These are phyloP conservation scores for Lactifluus rugatus DNA, from an alignment of 768 basidiomycete species.

Conservation along the genomic window DNA sequence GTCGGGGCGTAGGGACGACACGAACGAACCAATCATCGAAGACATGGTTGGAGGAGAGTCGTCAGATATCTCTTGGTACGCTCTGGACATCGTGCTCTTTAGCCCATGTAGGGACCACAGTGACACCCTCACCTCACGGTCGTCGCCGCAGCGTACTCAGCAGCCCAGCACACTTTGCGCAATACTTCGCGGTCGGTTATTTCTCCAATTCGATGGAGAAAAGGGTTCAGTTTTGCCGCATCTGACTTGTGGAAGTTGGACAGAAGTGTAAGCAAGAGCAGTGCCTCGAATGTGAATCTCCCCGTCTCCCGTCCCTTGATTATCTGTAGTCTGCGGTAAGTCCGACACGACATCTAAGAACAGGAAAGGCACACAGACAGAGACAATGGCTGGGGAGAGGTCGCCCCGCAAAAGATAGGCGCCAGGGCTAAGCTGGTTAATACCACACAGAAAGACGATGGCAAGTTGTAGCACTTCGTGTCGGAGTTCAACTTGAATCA, in stretches of 20 bases:
- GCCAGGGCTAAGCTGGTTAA: conserved; percentile 57
- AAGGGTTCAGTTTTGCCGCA: conserved; percentile 59
- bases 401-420: conserved; percentile 60
- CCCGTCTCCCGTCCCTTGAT: conserved; percentile 47
- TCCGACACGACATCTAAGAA: neutral
- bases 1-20: conserved; percentile 45
- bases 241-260: conserved; percentile 68
- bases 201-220: conserved; percentile 43
- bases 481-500: conserved; percentile 36
- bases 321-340: conserved; percentile 31
- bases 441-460: conserved; percentile 47
- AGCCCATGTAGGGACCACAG: neutral
- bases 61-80: conserved; percentile 46
- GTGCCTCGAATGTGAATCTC: conserved; percentile 49
- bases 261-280: conserved; percentile 49
- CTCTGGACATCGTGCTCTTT: conserved; percentile 27
- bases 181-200: conserved; percentile 42
- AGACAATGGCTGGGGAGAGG: conserved; percentile 44
- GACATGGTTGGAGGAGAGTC: conserved; percentile 43
- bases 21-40: conserved; percentile 42
- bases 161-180: conserved; percentile 48
- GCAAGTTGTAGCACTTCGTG: conserved; percentile 50
- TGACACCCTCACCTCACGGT: conserved; percentile 38
- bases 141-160: conserved; percentile 41
- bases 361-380: conserved; percentile 29